Base-by-base conservation (phyloP, 345 rosid species). In the Eucalyptus rudis region DNA sequence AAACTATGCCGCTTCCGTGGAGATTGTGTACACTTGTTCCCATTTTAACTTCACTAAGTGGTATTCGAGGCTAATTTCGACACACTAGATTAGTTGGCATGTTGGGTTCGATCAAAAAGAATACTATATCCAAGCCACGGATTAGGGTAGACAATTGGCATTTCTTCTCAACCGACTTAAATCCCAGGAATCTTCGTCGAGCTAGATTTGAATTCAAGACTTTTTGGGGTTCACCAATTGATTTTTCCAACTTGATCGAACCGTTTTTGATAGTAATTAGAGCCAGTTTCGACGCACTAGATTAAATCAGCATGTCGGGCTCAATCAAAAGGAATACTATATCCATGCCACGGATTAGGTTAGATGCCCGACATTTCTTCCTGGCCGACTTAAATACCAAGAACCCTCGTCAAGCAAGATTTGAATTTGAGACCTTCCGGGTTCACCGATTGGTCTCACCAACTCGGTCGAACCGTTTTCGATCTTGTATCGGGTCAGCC, bases 241-340 rank as follows among this genome's bases (percentile, higher is more conserved):
- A 16, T 3, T 68, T 68, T 68, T 4, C 80, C 80, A 33, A 68
- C 80, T 33, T 1, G 24, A 33, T 17, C 24, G 1, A 12, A 27
- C 68, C 68, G 0, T 13, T 27, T 27, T 27, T 0, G 4, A 62
- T 12, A 1, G 0, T 27, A 27, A 27, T 24, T 56, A 56, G 62
- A 36, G 62, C 13, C 1, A 56, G 3, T 56, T 71, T 36, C 1
- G 1, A 71, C 6, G 36, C 81, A n/a, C n/a, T n/a, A n/a, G n/a
- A n/a, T n/a, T n/a, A 58, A 58, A 3, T 58, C 3, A 0, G 25
- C 33, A 3, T 29, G 33, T 1, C 9, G 1, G 7, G 8, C 2
- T n/a, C 4, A 2, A 29, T 29, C 1, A 62, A 3, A 29, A 52
- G 0, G 71, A 62, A 62, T 13, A 29, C 33, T 29, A 29, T 0